Percentiles rank a stretch among this genome's conserved stretches.
Conservation (phyloP, 1,284 basidiomycete species). For the Sporisorium graminicola region DNA sequence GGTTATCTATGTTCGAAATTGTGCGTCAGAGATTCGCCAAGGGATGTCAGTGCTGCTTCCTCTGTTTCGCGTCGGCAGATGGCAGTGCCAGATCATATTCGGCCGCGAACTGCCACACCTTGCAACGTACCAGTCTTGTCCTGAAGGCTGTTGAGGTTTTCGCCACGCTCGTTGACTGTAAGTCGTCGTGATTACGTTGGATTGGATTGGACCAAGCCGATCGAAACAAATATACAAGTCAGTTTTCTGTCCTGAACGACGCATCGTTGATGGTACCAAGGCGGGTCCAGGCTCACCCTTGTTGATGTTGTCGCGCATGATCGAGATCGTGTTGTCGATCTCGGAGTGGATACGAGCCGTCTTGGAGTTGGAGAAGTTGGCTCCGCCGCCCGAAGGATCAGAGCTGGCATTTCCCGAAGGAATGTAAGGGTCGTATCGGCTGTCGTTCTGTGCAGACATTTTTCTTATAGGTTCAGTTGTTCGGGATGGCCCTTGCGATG, state of each 20-base stretch:
- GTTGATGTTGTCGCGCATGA: slow-evolving; percentile 95
- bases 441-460: slow-evolving; percentile 57
- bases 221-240: slow-evolving; percentile 5
- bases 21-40: not conserved
- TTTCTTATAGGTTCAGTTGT: not conserved
- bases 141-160: slow-evolving; percentile 91
- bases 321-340: slow-evolving; percentile 74
- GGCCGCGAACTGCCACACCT: not conserved
- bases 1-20: slow-evolving; percentile 79
- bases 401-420: slow-evolving; percentile 59
- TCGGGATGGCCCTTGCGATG: slow-evolving; percentile 6
- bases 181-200: not conserved
- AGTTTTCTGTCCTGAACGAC: not conserved
- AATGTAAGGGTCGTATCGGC: slow-evolving; percentile 68
- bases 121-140: slow-evolving; percentile 92
- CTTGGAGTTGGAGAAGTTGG: slow-evolving; percentile 59
- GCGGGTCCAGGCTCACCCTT: slow-evolving; percentile 41
- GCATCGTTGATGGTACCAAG: not conserved
- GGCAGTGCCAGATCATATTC: not conserved
- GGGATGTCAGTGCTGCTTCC: slow-evolving; percentile 7
- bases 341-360: slow-evolving; percentile 68
- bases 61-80: not conserved
- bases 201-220: not conserved
- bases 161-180: slow-evolving; percentile 91
- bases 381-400: slow-evolving; percentile 49